These are phyloP conservation scores for Beauveria scarabaeidicola DNA, from an alignment of 2,329 filamentous ascomycete genomes.

Conservation along the genomic window DNA sequence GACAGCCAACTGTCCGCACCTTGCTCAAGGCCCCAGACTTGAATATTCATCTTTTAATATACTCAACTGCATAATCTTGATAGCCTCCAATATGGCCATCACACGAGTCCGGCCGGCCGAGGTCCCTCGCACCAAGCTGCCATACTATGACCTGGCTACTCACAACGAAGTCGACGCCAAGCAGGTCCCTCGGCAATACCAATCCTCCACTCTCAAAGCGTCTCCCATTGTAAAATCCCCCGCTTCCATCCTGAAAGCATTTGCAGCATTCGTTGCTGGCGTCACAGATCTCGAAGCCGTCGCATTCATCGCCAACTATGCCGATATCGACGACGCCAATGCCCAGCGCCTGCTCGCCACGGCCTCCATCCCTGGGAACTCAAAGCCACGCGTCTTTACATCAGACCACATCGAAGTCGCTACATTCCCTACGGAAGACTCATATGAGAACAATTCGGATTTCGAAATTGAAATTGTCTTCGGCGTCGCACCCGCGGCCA, in stretches of 20 bases:
- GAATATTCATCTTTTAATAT: background rate
- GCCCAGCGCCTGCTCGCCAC: background rate
- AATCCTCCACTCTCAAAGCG: background rate
- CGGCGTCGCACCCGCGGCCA: background rate
- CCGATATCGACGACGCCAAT: background rate
- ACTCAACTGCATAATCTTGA: background rate
- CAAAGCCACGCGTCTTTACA: constrained; percentile 1
- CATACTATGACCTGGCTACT: constrained; percentile 5
- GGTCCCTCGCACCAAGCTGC: constrained; percentile 8
- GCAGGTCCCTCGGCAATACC: background rate
- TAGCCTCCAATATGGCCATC: constrained; percentile 1
- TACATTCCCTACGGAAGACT: background rate
- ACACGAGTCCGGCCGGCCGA: constrained; percentile 1
- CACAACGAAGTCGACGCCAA: constrained; percentile 8
- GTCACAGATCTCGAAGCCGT: constrained; percentile 7
- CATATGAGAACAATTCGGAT: background rate
- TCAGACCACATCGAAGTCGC: constrained; percentile 7
- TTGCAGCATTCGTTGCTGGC: constrained; percentile 2
- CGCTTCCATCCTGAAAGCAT: background rate
- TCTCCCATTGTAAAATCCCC: background rate
- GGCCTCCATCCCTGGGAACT: background rate
- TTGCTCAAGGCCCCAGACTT: background rate
- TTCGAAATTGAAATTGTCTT: constrained; percentile 3
- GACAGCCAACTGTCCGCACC: background rate
- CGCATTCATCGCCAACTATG: constrained; percentile 4